A percentile compares a stretch with the other conserved stretches of the same genome.
Conservation (phyloP, 305 asterid species). For the Solanum hybrid region DNA sequence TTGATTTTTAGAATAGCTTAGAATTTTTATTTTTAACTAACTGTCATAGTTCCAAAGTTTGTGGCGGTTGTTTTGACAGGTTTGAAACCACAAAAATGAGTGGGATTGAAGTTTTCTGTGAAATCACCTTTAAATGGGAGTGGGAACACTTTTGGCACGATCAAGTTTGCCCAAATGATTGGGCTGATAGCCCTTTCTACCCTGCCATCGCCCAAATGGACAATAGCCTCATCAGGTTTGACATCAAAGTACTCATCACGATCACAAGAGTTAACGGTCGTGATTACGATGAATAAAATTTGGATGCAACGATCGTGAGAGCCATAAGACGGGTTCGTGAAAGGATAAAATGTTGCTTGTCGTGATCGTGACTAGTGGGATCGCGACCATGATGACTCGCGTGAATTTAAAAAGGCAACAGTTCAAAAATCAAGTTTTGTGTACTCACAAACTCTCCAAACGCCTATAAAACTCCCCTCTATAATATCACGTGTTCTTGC, state of each 20-base stretch:
- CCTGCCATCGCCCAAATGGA: background rate
- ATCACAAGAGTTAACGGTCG: background rate
- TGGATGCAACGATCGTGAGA: background rate
- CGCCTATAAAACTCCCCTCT: background rate
- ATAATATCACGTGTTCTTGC: background rate
- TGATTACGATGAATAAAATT: background rate
- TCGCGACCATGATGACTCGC: background rate
- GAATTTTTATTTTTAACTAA: background rate
- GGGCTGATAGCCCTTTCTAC: background rate
- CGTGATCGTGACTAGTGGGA: background rate
- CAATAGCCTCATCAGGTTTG: background rate
- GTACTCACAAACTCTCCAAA: background rate
- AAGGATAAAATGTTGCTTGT: background rate
- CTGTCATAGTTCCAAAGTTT: background rate
- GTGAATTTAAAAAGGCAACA: background rate
- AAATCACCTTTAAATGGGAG: background rate
- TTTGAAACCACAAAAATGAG: background rate
- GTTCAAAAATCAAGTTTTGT: background rate
- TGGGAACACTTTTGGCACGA: background rate
- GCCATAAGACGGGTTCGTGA: background rate
- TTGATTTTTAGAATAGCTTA: background rate
- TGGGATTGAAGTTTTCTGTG: background rate
- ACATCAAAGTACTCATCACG: background rate
- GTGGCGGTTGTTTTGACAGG: background rate
- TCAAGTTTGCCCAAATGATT: background rate